A percentile compares a stretch with the other conserved stretches of the same genome.
These are phyloP conservation scores for Spergularia azorica DNA, from an alignment of 179 eudicot species.

Conservation along the genomic window DNA sequence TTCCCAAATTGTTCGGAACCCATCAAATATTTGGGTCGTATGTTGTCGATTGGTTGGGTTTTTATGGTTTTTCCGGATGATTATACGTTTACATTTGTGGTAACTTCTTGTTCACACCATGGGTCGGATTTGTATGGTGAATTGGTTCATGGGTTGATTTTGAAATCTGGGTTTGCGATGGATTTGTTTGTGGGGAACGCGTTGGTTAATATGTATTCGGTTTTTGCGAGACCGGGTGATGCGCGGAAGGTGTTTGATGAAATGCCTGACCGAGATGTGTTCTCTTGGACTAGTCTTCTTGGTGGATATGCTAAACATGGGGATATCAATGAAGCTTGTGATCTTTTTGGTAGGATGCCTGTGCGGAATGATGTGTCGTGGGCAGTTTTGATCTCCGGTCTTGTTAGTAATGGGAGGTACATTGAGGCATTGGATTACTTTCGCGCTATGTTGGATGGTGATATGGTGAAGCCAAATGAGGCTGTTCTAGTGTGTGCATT, in stretches of 20 bases:
- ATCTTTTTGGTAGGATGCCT: slow-evolving; percentile 55
- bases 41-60: slow-evolving; percentile 27
- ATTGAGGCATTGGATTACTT: slow-evolving; percentile 59
- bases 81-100: slow-evolving; percentile 47
- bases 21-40: slow-evolving; percentile 30
- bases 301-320: slow-evolving; percentile 68
- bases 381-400: slow-evolving; percentile 71
- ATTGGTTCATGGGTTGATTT: slow-evolving; percentile 55
- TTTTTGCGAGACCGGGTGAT: slow-evolving; percentile 36
- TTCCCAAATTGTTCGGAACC: slow-evolving; percentile 32
- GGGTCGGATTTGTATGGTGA: slow-evolving; percentile 34
- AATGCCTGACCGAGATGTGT: slow-evolving; percentile 60
- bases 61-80: slow-evolving; percentile 50
- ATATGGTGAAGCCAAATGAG: slow-evolving; percentile 52
- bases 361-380: slow-evolving; percentile 68
- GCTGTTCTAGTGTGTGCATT: slow-evolving; percentile 67
- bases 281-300: slow-evolving; percentile 72
- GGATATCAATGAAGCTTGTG: slow-evolving; percentile 47
- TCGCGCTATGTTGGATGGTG: slow-evolving; percentile 33
- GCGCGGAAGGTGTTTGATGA: slow-evolving; percentile 59
- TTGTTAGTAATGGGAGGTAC: slow-evolving; percentile 51
- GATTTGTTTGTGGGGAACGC: slow-evolving; percentile 67
- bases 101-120: slow-evolving; percentile 43
- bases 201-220: slow-evolving; percentile 50
- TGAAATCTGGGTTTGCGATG: slow-evolving; percentile 51